Conservation (phyloP, 208 protist species). For the Crithidia expoeki region DNA sequence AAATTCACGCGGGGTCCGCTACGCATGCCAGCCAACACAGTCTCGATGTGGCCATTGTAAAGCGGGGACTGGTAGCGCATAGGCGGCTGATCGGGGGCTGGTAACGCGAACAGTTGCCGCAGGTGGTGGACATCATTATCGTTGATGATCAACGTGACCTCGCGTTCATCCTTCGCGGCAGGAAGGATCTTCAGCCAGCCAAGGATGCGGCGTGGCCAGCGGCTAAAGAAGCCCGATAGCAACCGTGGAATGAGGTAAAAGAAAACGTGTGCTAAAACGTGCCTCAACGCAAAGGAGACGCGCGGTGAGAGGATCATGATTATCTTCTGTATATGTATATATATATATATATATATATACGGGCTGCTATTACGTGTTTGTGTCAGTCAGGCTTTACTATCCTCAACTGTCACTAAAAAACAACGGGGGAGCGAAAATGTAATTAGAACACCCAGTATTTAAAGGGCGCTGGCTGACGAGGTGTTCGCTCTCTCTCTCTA, state of each 20-base stretch:
- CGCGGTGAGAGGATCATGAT: slow-evolving; percentile 15
- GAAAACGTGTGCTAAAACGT: slow-evolving; percentile 34
- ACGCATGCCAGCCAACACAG: slow-evolving; percentile 42
- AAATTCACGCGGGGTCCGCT: slow-evolving; percentile 29
- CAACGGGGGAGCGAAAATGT: no score
- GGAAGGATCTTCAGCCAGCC: slow-evolving; percentile 12
- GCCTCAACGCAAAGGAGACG: slow-evolving; percentile 34
- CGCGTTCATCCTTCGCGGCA: slow-evolving; percentile 14
- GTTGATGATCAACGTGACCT: slow-evolving; percentile 25
- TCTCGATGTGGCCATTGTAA: slow-evolving; percentile 61
- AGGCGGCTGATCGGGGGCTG: slow-evolving; percentile 2
- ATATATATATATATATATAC: slow-evolving; percentile 1
- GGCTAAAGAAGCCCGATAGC: slow-evolving; percentile 12
- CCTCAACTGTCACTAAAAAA: no score
- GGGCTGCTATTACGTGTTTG: background rate
- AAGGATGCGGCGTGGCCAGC: slow-evolving; percentile 26
- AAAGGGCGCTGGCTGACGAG: no score
- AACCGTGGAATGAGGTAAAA: slow-evolving; percentile 38
- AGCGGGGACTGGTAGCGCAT: slow-evolving; percentile 50
- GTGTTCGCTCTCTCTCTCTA: no score
- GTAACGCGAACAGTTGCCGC: slow-evolving; percentile 31
- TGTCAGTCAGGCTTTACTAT: no score
- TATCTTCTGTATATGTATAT: background rate
- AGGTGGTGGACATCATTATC: slow-evolving; percentile 16
- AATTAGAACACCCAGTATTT: no score